Conservation (phyloP, 352 stramenopile genomes). For the Phytophthora sansomeana region DNA sequence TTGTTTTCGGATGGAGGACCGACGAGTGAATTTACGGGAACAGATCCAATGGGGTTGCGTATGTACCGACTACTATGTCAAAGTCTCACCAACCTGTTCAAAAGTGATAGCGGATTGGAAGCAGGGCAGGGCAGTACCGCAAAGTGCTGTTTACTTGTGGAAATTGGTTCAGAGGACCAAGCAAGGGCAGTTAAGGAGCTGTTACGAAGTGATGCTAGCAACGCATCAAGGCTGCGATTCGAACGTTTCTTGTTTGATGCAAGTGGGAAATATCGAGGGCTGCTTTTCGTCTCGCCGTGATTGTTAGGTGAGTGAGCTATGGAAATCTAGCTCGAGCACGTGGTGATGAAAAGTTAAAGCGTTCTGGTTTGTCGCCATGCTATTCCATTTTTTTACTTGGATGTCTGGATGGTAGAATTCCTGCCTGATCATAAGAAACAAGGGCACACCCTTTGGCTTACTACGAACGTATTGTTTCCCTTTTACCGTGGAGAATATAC, state of each 20-base stretch:
- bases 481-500: no score
- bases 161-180: slow-evolving; percentile 68
- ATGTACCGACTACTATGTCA: slow-evolving; percentile 61
- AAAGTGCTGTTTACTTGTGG: slow-evolving; percentile 49
- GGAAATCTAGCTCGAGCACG: background rate
- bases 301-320: background rate
- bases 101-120: background rate
- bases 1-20: slow-evolving; percentile 67
- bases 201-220: slow-evolving; percentile 14
- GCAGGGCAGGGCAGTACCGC: background rate
- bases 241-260: slow-evolving; percentile 53
- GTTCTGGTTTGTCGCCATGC: no score
- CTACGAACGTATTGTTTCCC: no score
- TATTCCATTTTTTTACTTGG: no score
- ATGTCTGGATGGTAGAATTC: no score
- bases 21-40: slow-evolving; percentile 5
- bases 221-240: slow-evolving; percentile 25
- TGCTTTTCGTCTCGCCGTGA: slow-evolving; percentile 43
- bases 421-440: no score
- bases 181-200: slow-evolving; percentile 51
- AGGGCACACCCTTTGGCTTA: no score
- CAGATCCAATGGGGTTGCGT: slow-evolving; percentile 45
- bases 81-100: slow-evolving; percentile 48
- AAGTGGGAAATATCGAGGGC: slow-evolving; percentile 42
- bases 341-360: background rate